phyloP scores from a whole-genome alignment of 2,329 filamentous ascomycete genomes.

The Colletotrichum spaethianum region DNA sequence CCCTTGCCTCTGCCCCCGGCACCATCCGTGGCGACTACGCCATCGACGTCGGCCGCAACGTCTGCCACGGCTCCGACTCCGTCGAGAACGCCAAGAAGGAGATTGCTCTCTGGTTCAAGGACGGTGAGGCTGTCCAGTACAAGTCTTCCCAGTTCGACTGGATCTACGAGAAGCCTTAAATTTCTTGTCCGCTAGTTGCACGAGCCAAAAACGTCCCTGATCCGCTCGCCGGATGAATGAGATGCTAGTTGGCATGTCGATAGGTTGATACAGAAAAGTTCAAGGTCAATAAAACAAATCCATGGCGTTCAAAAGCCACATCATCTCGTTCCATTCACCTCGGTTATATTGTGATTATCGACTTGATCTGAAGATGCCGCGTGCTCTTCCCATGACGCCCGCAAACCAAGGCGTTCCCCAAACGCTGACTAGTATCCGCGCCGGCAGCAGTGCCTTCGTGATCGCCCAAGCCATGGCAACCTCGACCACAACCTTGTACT shows the following conservation, averaged over 20 bases:
- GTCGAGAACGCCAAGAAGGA: constrained; percentile 99
- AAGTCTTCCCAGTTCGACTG: constrained; percentile 89
- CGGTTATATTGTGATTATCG: constrained; percentile 34
- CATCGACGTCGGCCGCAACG: constrained; percentile 90
- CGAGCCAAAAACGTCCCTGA: constrained; percentile 6
- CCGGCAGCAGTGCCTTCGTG: constrained; percentile 86
- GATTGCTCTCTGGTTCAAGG: constrained; percentile 98
- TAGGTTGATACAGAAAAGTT: constrained; percentile 39
- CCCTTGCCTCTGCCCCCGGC: constrained; percentile 91
- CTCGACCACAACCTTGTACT: constrained; percentile 72
- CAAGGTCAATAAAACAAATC: constrained; percentile 39
- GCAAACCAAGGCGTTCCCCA: constrained; percentile 97
- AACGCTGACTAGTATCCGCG: constrained; percentile 82
- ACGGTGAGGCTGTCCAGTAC: constrained; percentile 87
- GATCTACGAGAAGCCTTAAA: constrained; percentile 92
- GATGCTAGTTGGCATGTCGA: constrained; percentile 23
- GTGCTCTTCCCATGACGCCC: constrained; percentile 67
- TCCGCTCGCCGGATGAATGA: background rate
- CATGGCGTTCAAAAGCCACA: constrained; percentile 24
- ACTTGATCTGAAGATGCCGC: constrained; percentile 49
- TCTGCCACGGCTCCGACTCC: constrained; percentile 99
- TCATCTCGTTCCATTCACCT: background rate
- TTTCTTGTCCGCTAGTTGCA: constrained; percentile 24
- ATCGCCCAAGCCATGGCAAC: constrained; percentile 92
- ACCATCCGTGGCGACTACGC: constrained; percentile 98